phyloP scores from a whole-genome alignment of 495 filamentous ascomycete species.

The Podospora appendiculata region DNA sequence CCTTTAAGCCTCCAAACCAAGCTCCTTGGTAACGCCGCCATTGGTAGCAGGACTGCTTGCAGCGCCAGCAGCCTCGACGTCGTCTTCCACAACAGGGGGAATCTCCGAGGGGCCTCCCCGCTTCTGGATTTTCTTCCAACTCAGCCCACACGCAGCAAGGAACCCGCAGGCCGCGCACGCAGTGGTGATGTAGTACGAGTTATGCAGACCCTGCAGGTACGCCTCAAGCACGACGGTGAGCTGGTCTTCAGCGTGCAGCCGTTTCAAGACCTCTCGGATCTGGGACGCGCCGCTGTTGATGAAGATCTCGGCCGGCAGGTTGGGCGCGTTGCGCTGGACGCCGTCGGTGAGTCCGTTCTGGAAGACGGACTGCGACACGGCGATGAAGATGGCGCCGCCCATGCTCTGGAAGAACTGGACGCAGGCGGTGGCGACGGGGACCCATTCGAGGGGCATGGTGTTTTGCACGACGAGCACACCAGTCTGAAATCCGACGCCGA shows the following conservation, averaged over 20 bases:
- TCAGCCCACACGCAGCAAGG: constrained; percentile 25
- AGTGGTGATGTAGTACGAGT: constrained; percentile 37
- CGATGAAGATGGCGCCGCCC: constrained; percentile 63
- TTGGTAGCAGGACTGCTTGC: no score
- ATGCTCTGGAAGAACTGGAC: constrained; percentile 63
- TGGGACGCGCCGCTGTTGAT: constrained; percentile 38
- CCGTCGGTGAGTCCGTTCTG: constrained; percentile 46
- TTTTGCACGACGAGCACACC: constrained; percentile 48
- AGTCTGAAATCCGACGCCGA: constrained; percentile 36
- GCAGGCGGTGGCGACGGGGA: constrained; percentile 54
- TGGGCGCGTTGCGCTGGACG: constrained; percentile 18
- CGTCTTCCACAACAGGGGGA: no score
- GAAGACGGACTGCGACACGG: constrained; percentile 59
- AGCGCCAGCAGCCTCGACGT: no score
- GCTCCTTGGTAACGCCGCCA: no score
- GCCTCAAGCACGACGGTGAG: constrained; percentile 29
- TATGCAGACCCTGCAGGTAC: constrained; percentile 36
- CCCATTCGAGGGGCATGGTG: constrained; percentile 41
- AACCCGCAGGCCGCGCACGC: constrained; percentile 33
- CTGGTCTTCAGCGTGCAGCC: constrained; percentile 17
- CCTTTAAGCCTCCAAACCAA: no score
- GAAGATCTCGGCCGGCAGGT: constrained; percentile 27
- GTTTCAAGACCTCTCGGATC: constrained; percentile 26
- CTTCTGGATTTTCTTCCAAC: constrained; percentile 37
- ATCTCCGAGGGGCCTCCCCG: no score